Percentiles rank a stretch among this genome's conserved stretches.
These are phyloP conservation scores for Rickenella mellea DNA, from an alignment of 768 basidiomycete genomes.

Conservation along the genomic window DNA sequence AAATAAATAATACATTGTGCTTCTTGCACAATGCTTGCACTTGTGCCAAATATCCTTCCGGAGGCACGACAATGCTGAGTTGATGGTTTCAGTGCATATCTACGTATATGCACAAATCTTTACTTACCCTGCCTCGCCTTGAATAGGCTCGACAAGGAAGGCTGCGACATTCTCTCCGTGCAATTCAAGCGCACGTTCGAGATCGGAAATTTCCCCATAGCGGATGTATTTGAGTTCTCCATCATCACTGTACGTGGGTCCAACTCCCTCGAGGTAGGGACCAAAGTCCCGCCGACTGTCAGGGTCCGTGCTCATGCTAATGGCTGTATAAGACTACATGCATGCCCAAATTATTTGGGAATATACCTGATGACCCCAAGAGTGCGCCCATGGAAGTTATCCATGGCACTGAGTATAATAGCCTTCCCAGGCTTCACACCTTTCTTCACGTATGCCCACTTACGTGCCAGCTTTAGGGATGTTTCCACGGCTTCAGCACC, in stretches of 20 bases:
- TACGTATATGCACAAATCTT: neutral
- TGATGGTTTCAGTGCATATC: neutral
- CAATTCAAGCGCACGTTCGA: constrained; percentile 71
- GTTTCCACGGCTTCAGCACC: constrained; percentile 99
- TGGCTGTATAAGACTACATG: constrained; percentile 8
- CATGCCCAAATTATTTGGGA: neutral
- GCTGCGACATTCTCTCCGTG: constrained; percentile 82
- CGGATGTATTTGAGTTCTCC: constrained; percentile 54
- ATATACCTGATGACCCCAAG: constrained; percentile 73
- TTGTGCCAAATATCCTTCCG: constrained; percentile 71
- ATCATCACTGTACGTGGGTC: constrained; percentile 61
- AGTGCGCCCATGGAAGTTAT: constrained; percentile 96
- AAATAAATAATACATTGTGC: constrained; percentile 91
- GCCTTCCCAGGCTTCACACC: constrained; percentile 75
- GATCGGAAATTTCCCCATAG: constrained; percentile 74
- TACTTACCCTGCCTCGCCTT: constrained; percentile 94
- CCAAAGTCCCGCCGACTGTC: constrained; percentile 84
- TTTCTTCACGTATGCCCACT: constrained; percentile 94
- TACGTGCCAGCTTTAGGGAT: constrained; percentile 87
- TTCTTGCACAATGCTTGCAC: constrained; percentile 81
- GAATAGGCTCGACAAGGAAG: constrained; percentile 95
- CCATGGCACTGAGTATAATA: constrained; percentile 73
- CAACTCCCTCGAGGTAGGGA: constrained; percentile 80
- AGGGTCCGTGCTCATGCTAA: constrained; percentile 90
- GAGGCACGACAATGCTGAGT: constrained; percentile 82